Percentiles rank a stretch among this genome's conserved stretches.
These are phyloP conservation scores for Solanum paucissectum DNA, from an alignment of 257 asterid species.

Conservation along the genomic window DNA sequence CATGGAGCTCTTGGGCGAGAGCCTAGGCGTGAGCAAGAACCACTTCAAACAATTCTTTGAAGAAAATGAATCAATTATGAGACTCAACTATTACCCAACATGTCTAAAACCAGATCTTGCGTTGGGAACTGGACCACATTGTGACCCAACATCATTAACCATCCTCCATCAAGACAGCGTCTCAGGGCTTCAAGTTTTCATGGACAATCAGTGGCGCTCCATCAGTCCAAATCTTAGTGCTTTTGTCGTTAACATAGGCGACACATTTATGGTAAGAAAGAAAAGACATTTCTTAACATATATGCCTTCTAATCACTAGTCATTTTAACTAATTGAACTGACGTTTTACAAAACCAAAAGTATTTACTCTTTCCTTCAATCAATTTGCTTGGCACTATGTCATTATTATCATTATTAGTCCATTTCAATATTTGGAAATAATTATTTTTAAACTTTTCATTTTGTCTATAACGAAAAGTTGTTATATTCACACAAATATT, in stretches of 20 bases:
- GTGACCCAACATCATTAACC: constrained; percentile 7
- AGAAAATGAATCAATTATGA: constrained; percentile 1
- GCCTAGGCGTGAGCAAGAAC: neutral
- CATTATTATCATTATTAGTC: neutral
- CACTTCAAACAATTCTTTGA: constrained; percentile 2
- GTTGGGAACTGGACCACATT: constrained; percentile 9
- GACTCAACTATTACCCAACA: constrained; percentile 7
- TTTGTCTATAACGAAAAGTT: neutral
- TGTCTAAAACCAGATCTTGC: constrained; percentile 3
- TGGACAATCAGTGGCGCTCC: constrained; percentile 1
- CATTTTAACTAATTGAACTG: neutral
- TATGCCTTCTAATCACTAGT: neutral
- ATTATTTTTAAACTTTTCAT: neutral
- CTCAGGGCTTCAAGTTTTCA: constrained; percentile 1
- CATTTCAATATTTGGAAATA: neutral
- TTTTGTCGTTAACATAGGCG: constrained; percentile 10
- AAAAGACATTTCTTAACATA: neutral
- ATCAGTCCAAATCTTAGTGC: neutral
- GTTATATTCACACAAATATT: neutral
- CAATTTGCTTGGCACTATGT: neutral
- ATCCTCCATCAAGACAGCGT: constrained; percentile 6
- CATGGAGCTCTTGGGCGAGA: neutral
- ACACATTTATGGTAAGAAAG: constrained; percentile 2
- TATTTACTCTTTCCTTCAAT: neutral
- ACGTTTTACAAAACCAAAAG: neutral